Percentiles rank a stretch among this genome's conserved stretches.
Evolutionary conservation across 2,329 filamentous ascomycete species (phyloP).

Genomic region (Neurospora sp.): DNA sequence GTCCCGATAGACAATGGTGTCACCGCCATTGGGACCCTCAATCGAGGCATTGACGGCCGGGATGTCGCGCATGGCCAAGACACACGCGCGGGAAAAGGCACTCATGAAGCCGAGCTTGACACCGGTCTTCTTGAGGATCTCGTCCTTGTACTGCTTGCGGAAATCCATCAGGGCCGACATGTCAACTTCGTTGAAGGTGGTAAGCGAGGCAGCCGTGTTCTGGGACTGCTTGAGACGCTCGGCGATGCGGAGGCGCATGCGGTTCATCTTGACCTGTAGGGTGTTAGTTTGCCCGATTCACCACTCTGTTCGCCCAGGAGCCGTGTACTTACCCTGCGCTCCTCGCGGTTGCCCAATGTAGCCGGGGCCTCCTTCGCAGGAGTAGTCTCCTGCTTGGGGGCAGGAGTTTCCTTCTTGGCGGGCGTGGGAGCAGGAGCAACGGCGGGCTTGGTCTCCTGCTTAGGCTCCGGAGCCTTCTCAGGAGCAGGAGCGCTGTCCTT

Average conservation of each 20-base stretch:
- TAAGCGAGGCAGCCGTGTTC: slow-evolving; percentile 93
- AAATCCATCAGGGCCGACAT: slow-evolving; percentile 98
- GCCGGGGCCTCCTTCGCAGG: slow-evolving; percentile 28
- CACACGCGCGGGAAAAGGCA: slow-evolving; percentile 82
- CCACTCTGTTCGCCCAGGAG: not conserved
- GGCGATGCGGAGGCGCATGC: slow-evolving; percentile 94
- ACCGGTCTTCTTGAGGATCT: slow-evolving; percentile 88
- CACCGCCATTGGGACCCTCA: slow-evolving; percentile 86
- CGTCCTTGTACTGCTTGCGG: slow-evolving; percentile 94
- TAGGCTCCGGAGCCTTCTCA: slow-evolving; percentile 29
- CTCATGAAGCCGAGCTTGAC: slow-evolving; percentile 99
- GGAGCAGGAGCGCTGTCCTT: slow-evolving; percentile 32
- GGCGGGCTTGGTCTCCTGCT: slow-evolving; percentile 28
- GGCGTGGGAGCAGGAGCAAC: slow-evolving; percentile 19
- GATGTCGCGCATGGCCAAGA: slow-evolving; percentile 90
- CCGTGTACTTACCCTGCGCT: slow-evolving; percentile 62
- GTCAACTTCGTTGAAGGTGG: slow-evolving; percentile 98
- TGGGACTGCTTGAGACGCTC: slow-evolving; percentile 98
- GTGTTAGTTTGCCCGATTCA: slow-evolving; percentile 4
- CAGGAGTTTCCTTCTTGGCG: slow-evolving; percentile 22
- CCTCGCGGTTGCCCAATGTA: slow-evolving; percentile 65
- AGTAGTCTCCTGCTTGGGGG: slow-evolving; percentile 19
- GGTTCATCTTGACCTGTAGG: slow-evolving; percentile 93
- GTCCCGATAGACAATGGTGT: slow-evolving; percentile 96
- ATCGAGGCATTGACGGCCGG: slow-evolving; percentile 94